Percentiles rank a stretch among this genome's conserved stretches.
Conservation (phyloP, 129 eudicot genomes). For the Chrysanthemum lavandulifolium region DNA sequence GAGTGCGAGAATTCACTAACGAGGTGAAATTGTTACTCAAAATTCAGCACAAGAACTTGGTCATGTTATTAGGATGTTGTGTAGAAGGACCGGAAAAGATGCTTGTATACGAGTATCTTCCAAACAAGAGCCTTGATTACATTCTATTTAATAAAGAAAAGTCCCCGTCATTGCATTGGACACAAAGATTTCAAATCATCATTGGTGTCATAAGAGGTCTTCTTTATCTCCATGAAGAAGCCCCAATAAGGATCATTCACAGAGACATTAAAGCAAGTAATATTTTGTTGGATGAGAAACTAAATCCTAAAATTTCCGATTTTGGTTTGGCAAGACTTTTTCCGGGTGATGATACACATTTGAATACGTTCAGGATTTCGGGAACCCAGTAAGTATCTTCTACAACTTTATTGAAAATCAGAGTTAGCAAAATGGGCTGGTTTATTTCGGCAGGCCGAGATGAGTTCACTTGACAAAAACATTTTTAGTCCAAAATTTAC, state of each 20-base stretch:
- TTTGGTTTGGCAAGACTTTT: constrained; percentile 92
- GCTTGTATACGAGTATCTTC: constrained; percentile 90
- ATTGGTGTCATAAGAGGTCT: constrained; percentile 74
- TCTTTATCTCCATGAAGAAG: constrained; percentile 92
- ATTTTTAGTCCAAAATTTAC: background rate
- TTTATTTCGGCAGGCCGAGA: background rate
- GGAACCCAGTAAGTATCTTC: constrained; percentile 74
- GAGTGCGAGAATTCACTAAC: constrained; percentile 69
- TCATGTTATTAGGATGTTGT: constrained; percentile 83
- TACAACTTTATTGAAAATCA: background rate
- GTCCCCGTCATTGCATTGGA: constrained; percentile 61
- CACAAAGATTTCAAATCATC: constrained; percentile 53
- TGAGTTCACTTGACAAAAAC: background rate
- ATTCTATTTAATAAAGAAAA: constrained; percentile 61
- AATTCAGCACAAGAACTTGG: constrained; percentile 79
- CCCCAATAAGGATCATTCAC: constrained; percentile 82
- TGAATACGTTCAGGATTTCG: constrained; percentile 67
- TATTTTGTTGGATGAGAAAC: constrained; percentile 64
- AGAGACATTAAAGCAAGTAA: constrained; percentile 91
- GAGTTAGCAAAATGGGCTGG: background rate
- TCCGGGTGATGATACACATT: constrained; percentile 84
- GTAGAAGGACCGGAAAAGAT: constrained; percentile 84
- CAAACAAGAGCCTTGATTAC: constrained; percentile 79
- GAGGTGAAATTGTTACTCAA: constrained; percentile 74
- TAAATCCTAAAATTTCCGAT: constrained; percentile 79